Conservation (phyloP, 352 stramenopile species). For the Globisporangium cylindrosporum region DNA sequence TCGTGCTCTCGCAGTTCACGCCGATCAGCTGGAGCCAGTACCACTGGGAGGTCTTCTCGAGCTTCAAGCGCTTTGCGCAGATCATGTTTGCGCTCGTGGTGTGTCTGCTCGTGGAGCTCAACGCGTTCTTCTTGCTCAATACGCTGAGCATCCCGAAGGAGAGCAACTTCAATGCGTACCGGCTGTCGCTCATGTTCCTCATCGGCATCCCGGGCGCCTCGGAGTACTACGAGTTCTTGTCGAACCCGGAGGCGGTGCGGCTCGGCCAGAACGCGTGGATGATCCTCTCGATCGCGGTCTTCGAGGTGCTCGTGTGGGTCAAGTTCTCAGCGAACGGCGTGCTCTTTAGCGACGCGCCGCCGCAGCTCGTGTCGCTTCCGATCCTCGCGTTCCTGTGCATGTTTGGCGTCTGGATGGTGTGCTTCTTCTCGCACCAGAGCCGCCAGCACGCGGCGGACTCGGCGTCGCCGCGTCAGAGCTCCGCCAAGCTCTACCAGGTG, state of each 20-base stretch:
- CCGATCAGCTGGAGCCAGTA: slow-evolving; percentile 88
- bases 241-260: slow-evolving; percentile 70
- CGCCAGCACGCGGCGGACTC: neutral
- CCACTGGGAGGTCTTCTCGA: slow-evolving; percentile 91
- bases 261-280: slow-evolving; percentile 85
- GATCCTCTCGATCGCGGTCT: slow-evolving; percentile 70
- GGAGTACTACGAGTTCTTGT: slow-evolving; percentile 88
- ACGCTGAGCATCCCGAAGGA: slow-evolving; percentile 86
- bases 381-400: slow-evolving; percentile 62
- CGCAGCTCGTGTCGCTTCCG: slow-evolving; percentile 47
- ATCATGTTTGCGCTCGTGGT: slow-evolving; percentile 86
- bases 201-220: slow-evolving; percentile 75
- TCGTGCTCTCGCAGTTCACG: slow-evolving; percentile 85
- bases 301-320: slow-evolving; percentile 81
- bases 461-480: slow-evolving; percentile 14
- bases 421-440: slow-evolving; percentile 53
- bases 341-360: slow-evolving; percentile 57
- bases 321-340: slow-evolving; percentile 69
- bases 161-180: slow-evolving; percentile 83
- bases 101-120: slow-evolving; percentile 86
- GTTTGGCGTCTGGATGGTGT: slow-evolving; percentile 75
- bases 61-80: slow-evolving; percentile 84
- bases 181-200: slow-evolving; percentile 74
- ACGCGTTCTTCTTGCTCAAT: slow-evolving; percentile 93
- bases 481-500: slow-evolving; percentile 21